Conservation (phyloP, 2,329 filamentous ascomycete genomes). For the Lecanicillium sp. region DNA sequence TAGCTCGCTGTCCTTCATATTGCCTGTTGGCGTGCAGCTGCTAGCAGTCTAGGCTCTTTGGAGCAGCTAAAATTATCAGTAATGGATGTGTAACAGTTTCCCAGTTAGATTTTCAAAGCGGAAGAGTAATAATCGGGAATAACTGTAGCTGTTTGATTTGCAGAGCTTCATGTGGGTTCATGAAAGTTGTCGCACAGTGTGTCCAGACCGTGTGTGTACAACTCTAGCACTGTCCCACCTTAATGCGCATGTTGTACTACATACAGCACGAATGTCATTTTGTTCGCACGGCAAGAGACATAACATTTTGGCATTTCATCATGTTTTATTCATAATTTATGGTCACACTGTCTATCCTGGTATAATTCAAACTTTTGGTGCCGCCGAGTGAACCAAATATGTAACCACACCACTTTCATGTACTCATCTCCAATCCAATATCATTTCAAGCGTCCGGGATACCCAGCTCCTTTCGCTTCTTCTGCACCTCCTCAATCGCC, state of each 20-base stretch:
- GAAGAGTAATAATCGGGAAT: too few species aligned
- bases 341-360: neutral
- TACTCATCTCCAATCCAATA: neutral
- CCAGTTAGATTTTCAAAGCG: too few species aligned
- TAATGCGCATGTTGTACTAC: too few species aligned
- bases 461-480: conserved; percentile 46
- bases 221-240: too few species aligned
- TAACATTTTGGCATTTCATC: too few species aligned
- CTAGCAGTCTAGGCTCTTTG: neutral
- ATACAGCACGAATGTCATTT: too few species aligned
- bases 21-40: neutral
- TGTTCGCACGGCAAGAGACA: too few species aligned
- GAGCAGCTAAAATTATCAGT: too few species aligned
- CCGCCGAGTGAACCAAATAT: too few species aligned
- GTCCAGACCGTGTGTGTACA: too few species aligned
- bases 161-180: neutral
- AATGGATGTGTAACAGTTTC: too few species aligned
- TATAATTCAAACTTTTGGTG: conserved; percentile 8
- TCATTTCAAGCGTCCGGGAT: conserved; percentile 23
- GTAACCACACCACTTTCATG: neutral
- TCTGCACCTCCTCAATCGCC: conserved; percentile 54
- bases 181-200: conserved; percentile 1
- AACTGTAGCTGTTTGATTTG: neutral
- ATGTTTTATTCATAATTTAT: neutral
- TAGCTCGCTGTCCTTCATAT: conserved; percentile 1